These are phyloP conservation scores for Diversispora epigaea DNA, from an alignment of 192 early-diverging fungal species.

Conservation along the genomic window DNA sequence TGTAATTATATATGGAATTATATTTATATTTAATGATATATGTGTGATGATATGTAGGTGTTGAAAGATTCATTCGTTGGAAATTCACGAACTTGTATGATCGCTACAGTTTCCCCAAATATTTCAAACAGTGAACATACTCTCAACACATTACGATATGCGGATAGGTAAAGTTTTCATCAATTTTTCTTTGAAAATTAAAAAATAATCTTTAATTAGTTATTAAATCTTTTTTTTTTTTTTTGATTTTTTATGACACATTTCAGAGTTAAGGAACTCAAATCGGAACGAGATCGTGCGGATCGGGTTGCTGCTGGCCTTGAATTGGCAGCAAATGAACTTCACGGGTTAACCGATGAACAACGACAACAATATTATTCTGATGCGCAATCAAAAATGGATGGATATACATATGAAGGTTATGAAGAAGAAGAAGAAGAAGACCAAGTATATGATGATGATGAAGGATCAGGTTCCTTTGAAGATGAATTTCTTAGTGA, in stretches of 20 bases:
- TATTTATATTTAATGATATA: neutral
- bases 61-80: slow-evolving; percentile 98
- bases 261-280: slow-evolving; percentile 45
- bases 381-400: slow-evolving; percentile 3
- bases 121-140: slow-evolving; percentile 95
- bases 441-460: slow-evolving; percentile 37
- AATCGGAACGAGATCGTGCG: slow-evolving; percentile 44
- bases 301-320: slow-evolving; percentile 22
- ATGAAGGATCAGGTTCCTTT: slow-evolving; percentile 36
- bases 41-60: slow-evolving; percentile 45
- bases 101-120: slow-evolving; percentile 96
- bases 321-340: slow-evolving; percentile 19
- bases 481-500: slow-evolving; percentile 42
- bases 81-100: slow-evolving; percentile 97
- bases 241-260: neutral
- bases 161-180: slow-evolving; percentile 65
- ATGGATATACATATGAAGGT: slow-evolving; percentile 14
- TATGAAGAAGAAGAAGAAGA: slow-evolving; percentile 29
- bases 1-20: neutral
- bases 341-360: slow-evolving; percentile 8
- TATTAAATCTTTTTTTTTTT: neutral
- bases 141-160: slow-evolving; percentile 95
- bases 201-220: neutral
- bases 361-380: slow-evolving; percentile 15
- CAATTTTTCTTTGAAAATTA: neutral